A percentile compares a stretch with the other conserved stretches of the same genome.
These are phyloP conservation scores for Periglandula ipomoeae DNA, from an alignment of 2,329 filamentous ascomycete species.

Conservation along the genomic window DNA sequence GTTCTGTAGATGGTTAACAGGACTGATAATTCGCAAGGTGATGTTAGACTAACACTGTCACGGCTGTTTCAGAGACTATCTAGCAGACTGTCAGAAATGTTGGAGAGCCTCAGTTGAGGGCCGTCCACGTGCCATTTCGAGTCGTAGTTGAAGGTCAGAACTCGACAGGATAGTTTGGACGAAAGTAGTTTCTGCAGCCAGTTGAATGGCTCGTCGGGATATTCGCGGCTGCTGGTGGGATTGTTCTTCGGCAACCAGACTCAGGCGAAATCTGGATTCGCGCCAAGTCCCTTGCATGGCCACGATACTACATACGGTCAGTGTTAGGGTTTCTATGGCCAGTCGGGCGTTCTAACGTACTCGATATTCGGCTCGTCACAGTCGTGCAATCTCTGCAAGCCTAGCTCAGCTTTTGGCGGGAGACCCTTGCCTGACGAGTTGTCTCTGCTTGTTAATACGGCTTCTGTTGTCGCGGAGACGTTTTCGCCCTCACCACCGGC, in stretches of 20 bases:
- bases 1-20: no score
- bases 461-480: no score
- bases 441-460: no score
- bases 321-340: background rate
- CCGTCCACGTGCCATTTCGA: conserved; percentile 2
- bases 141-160: conserved; percentile 7
- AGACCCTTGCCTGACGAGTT: background rate
- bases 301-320: conserved; percentile 6
- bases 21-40: no score
- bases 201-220: conserved; percentile 6
- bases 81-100: background rate
- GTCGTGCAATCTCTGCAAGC: background rate
- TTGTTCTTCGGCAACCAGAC: conserved; percentile 10
- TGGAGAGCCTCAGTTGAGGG: no score
- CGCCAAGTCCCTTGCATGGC: conserved; percentile 8
- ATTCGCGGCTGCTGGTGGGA: conserved; percentile 1
- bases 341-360: background rate
- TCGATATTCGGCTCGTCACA: background rate
- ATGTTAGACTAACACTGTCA: no score
- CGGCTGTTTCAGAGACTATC: no score
- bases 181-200: conserved; percentile 4
- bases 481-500: no score
- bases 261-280: conserved; percentile 10
- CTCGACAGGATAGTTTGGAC: conserved; percentile 2
- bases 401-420: background rate